Conservation (phyloP, 441 rosid genomes). For the Bruguiera hainesii region DNA sequence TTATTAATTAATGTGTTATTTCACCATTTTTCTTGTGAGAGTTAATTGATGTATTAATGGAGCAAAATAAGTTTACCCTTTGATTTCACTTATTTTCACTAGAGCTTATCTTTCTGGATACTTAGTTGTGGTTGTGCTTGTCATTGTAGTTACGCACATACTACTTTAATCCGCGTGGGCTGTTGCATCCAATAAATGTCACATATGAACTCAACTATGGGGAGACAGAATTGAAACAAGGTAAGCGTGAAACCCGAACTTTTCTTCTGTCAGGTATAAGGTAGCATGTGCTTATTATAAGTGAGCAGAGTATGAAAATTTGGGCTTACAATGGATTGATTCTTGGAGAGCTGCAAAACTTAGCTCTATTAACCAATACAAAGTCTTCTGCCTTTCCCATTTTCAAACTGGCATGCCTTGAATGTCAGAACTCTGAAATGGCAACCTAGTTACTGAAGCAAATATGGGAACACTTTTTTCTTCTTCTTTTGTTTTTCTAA, state of each 20-base stretch:
- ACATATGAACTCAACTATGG: slow-evolving; percentile 87
- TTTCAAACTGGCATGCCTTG: not conserved
- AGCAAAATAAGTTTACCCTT: not conserved
- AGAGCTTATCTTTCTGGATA: not conserved
- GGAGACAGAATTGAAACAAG: slow-evolving; percentile 90
- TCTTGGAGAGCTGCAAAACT: not conserved
- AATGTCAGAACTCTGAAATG: not conserved
- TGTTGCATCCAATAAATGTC: slow-evolving; percentile 71
- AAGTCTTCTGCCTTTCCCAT: not conserved
- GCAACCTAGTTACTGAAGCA: not conserved
- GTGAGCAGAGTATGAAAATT: not conserved
- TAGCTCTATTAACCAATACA: not conserved
- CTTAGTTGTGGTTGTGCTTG: slow-evolving; percentile 11
- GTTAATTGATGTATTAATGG: no score
- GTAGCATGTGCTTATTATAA: not conserved
- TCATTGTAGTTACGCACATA: slow-evolving; percentile 56
- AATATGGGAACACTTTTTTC: not conserved
- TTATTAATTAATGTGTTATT: no score
- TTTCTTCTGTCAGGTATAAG: slow-evolving; percentile 4
- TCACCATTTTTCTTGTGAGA: no score
- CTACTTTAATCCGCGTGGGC: slow-evolving; percentile 72
- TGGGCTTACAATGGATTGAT: not conserved
- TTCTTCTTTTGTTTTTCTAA: not conserved
- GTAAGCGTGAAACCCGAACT: slow-evolving; percentile 27
- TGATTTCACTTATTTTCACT: not conserved